phyloP scores from a whole-genome alignment of 2,329 filamentous ascomycete genomes.

The Venturia pyrina region DNA sequence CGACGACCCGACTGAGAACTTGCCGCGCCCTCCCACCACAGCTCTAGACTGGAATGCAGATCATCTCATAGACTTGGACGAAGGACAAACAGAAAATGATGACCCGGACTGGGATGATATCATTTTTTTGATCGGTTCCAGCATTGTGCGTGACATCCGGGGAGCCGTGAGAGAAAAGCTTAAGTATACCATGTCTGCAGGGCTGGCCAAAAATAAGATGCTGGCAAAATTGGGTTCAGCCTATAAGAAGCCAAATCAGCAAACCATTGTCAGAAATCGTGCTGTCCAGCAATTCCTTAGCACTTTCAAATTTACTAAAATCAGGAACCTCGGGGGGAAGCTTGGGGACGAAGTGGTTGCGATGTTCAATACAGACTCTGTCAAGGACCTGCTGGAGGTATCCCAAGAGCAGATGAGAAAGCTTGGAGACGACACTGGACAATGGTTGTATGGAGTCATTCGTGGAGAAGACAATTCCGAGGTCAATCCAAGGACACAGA shows the following conservation, averaged over 20 bases:
- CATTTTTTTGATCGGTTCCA: conserved; percentile 73
- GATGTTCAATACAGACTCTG: conserved; percentile 70
- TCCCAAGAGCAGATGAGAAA: conserved; percentile 66
- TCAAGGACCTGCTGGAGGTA: conserved; percentile 64
- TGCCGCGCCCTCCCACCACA: conserved; percentile 64
- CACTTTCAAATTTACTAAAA: conserved; percentile 87
- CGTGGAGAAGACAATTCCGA: conserved; percentile 80
- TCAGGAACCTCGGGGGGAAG: conserved; percentile 90
- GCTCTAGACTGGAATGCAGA: conserved; percentile 77
- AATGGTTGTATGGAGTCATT: conserved; percentile 76
- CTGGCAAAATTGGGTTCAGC: conserved; percentile 86
- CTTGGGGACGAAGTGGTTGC: conserved; percentile 76
- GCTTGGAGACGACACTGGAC: conserved; percentile 72
- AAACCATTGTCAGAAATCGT: conserved; percentile 85
- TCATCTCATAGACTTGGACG: conserved; percentile 69
- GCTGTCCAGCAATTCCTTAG: conserved; percentile 70
- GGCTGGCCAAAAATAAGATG: conserved; percentile 87
- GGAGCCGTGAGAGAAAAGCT: conserved; percentile 57
- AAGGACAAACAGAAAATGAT: conserved; percentile 59
- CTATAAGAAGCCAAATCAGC: conserved; percentile 86
- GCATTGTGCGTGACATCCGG: conserved; percentile 73
- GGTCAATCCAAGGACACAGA: conserved; percentile 82
- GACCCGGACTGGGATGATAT: conserved; percentile 97
- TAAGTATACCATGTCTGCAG: conserved; percentile 85
- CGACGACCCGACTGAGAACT: conserved; percentile 57